Base-by-base conservation (phyloP, 129 eudicot species). In the Chrysanthemum makinoi region DNA sequence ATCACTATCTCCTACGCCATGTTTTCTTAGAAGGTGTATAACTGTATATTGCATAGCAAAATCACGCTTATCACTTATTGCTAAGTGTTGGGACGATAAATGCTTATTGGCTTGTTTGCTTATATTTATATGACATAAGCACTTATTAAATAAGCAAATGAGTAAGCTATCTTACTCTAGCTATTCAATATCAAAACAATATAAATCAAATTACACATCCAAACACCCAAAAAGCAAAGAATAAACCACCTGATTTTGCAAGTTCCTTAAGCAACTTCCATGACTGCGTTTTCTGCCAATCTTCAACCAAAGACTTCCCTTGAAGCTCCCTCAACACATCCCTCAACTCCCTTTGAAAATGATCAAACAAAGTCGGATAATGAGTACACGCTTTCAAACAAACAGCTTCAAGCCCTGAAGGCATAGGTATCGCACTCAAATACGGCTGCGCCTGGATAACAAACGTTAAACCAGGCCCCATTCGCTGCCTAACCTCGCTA, bases 371-470 rank as follows among this genome's bases (percentile, higher is more conserved):
- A 22, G 98, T 92, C 33, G 98, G 95, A 71, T 92, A 92, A 71
- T 92, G 98, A 14, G 98, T 83, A 72, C 95, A 85, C 16, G 95
- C 87, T 88, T 92, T 92, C 61, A 92, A 86, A 62, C 98, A 92
- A 33, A 87, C 81, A 47, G 89, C 84, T 72, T 92, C 98, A 24
- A 85, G 76, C 17, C 98, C 96, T 17, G 69, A 44, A 1, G 98
- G 98, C 98, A 92, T 92, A 5, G 98, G 96, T 3, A 89, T 72
- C 12, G 98, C 91, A 57, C 80, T 85, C 33, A 92, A 86, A 52
- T 89, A 92, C 47, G 96, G 98, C 79, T 92, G 98, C 66, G 96
- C 96, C 76, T 86, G 95, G 15, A 89, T 92, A 7, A 92, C 87
- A 75, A 92, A 92, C 0, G 96, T 92, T 3, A 92, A 68, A 15